Percentiles rank a stretch among this genome's conserved stretches.
phyloP scores from a whole-genome alignment of 139 green algal genomes.

The Choricystis sp. region DNA sequence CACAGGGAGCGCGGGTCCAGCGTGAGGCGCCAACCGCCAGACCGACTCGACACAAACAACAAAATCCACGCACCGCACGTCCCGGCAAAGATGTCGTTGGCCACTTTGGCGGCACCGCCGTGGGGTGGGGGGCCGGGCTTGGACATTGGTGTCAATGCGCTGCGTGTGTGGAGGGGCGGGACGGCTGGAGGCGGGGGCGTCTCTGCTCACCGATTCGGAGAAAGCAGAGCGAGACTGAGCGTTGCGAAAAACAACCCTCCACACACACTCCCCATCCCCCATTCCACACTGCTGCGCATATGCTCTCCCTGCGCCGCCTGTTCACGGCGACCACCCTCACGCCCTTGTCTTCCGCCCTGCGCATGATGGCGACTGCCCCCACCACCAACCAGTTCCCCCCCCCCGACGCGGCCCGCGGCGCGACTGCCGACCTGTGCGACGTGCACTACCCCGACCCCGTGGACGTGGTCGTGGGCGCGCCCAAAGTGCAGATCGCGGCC shows the following conservation, averaged over 20 bases:
- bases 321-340: no score
- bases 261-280: no score
- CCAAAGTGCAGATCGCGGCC: conserved; percentile 23
- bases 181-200: no score
- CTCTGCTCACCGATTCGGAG: no score
- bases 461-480: conserved; percentile 22
- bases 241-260: no score
- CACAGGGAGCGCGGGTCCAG: neutral
- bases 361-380: conserved; percentile 7
- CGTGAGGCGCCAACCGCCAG: neutral
- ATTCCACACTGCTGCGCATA: no score
- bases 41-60: neutral
- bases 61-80: conserved; percentile 36
- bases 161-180: no score
- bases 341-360: neutral
- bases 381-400: conserved; percentile 27
- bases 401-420: conserved; percentile 40
- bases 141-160: no score
- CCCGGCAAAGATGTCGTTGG: conserved; percentile 56
- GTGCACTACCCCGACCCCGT: conserved; percentile 44
- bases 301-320: no score
- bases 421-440: conserved; percentile 72
- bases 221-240: no score
- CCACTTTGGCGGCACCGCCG: no score
- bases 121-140: no score